These are phyloP conservation scores for Eucalyptus dawsonii DNA, from an alignment of 345 rosid species.

Conservation along the genomic window DNA sequence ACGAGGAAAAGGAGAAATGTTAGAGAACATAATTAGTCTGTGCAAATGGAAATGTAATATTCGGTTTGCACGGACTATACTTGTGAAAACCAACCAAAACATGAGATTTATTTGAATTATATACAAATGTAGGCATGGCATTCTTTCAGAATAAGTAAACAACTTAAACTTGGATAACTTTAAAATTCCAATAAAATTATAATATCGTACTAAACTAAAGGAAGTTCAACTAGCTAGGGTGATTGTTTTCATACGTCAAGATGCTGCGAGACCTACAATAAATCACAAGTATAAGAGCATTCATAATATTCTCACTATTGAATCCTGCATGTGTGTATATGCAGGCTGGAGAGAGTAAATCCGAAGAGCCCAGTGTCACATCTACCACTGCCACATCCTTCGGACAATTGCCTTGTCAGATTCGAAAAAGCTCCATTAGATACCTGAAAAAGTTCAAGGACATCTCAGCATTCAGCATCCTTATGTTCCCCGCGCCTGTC, in stretches of 20 bases:
- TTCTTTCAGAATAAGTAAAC: not conserved
- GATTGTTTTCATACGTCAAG: not conserved
- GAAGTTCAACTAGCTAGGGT: not conserved
- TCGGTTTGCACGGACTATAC: not conserved
- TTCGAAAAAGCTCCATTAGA: not conserved
- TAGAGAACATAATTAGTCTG: not conserved
- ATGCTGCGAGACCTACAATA: not conserved
- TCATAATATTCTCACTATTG: not conserved
- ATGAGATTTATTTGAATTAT: too few species aligned
- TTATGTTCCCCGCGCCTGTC: not conserved
- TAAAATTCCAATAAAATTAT: not conserved
- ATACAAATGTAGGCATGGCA: not conserved
- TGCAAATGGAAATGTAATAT: not conserved
- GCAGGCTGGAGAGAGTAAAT: constrained; percentile 2
- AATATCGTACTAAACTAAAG: not conserved
- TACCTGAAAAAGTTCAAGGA: not conserved
- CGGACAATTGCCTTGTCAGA: constrained; percentile 10
- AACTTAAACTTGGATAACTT: not conserved
- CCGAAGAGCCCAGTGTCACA: not conserved
- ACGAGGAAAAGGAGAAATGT: not conserved
- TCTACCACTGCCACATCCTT: constrained; percentile 1
- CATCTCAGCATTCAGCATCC: not conserved
- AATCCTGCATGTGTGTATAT: not conserved
- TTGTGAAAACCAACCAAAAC: not conserved
- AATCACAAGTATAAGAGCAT: not conserved